Base-by-base conservation (phyloP, 495 filamentous ascomycete species). In the Poronia punctata region DNA sequence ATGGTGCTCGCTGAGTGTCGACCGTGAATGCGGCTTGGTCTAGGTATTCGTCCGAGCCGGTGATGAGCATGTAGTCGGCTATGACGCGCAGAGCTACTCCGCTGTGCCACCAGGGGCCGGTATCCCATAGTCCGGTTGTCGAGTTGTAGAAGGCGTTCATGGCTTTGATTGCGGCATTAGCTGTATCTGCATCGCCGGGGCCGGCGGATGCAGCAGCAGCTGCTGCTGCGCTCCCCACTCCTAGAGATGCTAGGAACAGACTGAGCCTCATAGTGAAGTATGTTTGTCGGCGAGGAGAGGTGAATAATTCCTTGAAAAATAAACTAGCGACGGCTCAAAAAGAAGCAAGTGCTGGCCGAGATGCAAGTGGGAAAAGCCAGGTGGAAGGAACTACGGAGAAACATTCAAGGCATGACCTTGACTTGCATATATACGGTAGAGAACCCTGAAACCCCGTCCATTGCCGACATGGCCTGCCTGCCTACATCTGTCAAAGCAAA, bases 101-200 rank as follows among this genome's bases (percentile, higher is more conserved):
- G 38, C 53, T 61, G 18, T 68, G 52, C 66, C 66, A 70, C 66
- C 66, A 70, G 3, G 55, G 52, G 12, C 43, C 43, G 0, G 52
- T 45, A 1, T 61, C 56, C 64, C 66, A 70, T 5, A 62, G 60
- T 10, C 57, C 60, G 1, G 58, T 50, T 3, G 46, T 40, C 2
- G 45, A 7, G 40, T 65, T 52, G 38, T 64, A 64, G 39, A 65
- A 56, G 6, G 15, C 20, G 50, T 67, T 70, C 59, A 70, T 58
- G 27, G 63, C 44, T 9, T 64, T 49, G 19, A 70, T 59, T 28
- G 66, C 58, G 5, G 45, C 48, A 10, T 22, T 31, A 3, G 48
- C 45, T 5, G 25, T 49, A 23, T 45, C 22, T 8, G 24, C 20
- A 20, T 47, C 40, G 12, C 43, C 43, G 0, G 43, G 35, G 17